Percentiles rank a stretch among this genome's conserved stretches.
Conservation (phyloP, 768 basidiomycete species). For the Lentinula boryana region DNA sequence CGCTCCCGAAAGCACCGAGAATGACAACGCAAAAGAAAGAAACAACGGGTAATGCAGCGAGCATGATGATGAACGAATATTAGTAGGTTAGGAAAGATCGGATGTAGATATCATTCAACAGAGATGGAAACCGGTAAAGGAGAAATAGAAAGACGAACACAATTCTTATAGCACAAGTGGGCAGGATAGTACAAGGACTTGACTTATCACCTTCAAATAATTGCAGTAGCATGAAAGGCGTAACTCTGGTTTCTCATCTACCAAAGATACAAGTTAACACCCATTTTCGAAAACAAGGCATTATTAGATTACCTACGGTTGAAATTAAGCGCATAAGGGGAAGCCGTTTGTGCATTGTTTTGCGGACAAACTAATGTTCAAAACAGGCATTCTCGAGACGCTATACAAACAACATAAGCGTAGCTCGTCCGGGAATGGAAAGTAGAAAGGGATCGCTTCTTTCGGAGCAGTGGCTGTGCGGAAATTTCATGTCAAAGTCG, state of each 20-base stretch:
- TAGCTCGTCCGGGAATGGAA: neutral
- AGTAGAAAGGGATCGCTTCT: neutral
- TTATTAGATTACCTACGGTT: neutral
- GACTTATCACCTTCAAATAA: neutral
- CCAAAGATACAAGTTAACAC: neutral
- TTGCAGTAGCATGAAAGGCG: neutral
- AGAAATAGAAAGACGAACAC: neutral
- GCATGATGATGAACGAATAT: slow-evolving; percentile 21
- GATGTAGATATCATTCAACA: neutral
- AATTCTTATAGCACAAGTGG: neutral
- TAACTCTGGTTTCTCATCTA: neutral
- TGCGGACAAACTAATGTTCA: neutral
- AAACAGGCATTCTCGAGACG: neutral
- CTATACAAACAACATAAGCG: neutral
- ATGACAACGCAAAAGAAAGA: slow-evolving; percentile 40
- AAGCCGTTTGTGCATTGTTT: neutral
- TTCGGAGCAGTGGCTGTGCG: slow-evolving; percentile 3
- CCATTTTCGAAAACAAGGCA: slow-evolving; percentile 4
- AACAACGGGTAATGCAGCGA: slow-evolving; percentile 28
- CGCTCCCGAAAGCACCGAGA: slow-evolving; percentile 32
- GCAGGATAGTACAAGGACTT: neutral
- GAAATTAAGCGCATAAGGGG: neutral
- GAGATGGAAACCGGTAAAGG: neutral
- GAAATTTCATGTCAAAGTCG: neutral
- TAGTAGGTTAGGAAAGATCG: neutral